A percentile compares a stretch with the other conserved stretches of the same genome.
Evolutionary conservation across 768 basidiomycete species (phyloP).

Genomic region (Termitomyces eurrhizus): DNA sequence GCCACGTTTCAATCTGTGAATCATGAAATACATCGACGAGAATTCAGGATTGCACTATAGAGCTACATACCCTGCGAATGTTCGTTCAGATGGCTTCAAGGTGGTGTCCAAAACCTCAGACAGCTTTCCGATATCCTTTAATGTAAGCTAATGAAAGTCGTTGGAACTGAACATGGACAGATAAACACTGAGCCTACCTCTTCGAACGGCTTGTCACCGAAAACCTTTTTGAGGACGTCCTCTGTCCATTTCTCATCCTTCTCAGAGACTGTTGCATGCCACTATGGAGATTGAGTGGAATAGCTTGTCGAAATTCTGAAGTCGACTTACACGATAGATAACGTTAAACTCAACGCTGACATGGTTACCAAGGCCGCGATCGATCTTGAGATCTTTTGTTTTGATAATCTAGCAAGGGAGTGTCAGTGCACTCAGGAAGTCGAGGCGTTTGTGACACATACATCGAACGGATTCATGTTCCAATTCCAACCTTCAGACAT

Average conservation of each 20-base stretch:
- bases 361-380: conserved; percentile 60
- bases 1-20: conserved; percentile 38
- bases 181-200: conserved; percentile 19
- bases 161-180: background rate
- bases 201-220: conserved; percentile 34
- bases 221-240: conserved; percentile 35
- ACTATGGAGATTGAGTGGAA: conserved; percentile 24
- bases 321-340: conserved; percentile 34
- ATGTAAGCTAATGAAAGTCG: conserved; percentile 18
- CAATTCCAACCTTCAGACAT: conserved; percentile 49
- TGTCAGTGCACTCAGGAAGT: background rate
- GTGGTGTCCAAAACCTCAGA: conserved; percentile 16
- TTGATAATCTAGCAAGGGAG: conserved; percentile 30
- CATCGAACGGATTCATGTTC: conserved; percentile 41
- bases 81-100: conserved; percentile 32
- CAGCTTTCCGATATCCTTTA: conserved; percentile 22
- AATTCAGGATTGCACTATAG: background rate
- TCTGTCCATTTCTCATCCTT: conserved; percentile 52
- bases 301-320: background rate
- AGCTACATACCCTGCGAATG: conserved; percentile 40
- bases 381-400: conserved; percentile 26
- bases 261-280: conserved; percentile 54
- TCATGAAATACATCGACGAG: background rate
- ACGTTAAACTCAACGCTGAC: conserved; percentile 66
- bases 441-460: conserved; percentile 11